Base-by-base conservation (phyloP, 2,329 filamentous ascomycete genomes). In the Aureobasidium vineae region DNA sequence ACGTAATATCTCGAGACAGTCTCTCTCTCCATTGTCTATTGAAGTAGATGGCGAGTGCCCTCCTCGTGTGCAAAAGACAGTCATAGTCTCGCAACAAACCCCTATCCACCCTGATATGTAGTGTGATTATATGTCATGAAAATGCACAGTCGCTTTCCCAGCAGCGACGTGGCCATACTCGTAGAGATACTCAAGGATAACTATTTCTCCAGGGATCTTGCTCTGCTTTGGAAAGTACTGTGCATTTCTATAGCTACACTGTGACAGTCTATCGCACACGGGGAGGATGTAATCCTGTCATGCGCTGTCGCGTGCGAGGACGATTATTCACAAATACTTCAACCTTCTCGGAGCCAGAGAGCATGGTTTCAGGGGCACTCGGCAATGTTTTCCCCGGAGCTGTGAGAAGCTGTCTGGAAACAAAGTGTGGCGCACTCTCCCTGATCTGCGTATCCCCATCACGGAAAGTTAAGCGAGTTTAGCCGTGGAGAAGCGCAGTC, bases 381-480 rank as follows among this genome's bases (percentile, higher is more conserved):
- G 43, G 41, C 28, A 49, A 61, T 47, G n/a, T 38, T 61, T 38
- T n/a, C 43, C 21, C 11, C 10, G 10, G 19, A 8, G 23, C 16
- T 26, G 13, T 5, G 10, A 21, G 53, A 41, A 41, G 31, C 36
- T 56, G 40, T 19, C 3, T 41, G 21, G 23, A 31, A 31, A 59
- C 16, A 31, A 2, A 19, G 43, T 49, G 41, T 47, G 21, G 57
- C 40, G 26, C n/a, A 47, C 41, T 49, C 56, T 8, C 41, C 40
- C 6, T 23, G 16, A 36, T 36, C 33, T 23, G 21, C 1, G 41
- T 15, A 23, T 21, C 4, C 13, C 31, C 5, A 7, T 36, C 33
- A 13, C 33, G 43, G 57, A 60, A 60, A 41, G 56, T 60, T 13
- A 26, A 31, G 26, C 56, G 56, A 61, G 10, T 49, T 43, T 31